Conservation (phyloP, 2,329 filamentous ascomycete genomes). For the Ambrosiella beaveri region DNA sequence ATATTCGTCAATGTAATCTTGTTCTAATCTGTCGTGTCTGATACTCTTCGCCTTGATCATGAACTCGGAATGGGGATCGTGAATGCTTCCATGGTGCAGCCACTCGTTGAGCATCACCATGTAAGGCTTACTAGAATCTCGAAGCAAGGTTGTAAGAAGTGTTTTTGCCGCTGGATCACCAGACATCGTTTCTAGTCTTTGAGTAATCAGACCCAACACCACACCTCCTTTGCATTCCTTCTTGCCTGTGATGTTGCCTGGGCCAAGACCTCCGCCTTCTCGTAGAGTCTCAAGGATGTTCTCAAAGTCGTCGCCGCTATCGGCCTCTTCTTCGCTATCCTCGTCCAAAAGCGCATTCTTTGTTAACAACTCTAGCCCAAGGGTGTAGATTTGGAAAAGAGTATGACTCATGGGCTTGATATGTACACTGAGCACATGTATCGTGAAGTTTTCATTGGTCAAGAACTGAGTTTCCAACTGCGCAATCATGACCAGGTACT, state of each 20-base stretch:
- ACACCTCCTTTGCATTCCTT: conserved; percentile 95
- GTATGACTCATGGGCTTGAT: conserved; percentile 81
- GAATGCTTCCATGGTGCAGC: conserved; percentile 90
- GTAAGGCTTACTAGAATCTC: conserved; percentile 83
- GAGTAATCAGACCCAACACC: conserved; percentile 75
- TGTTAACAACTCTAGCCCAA: conserved; percentile 75
- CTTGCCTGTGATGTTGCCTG: conserved; percentile 64
- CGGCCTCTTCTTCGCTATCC: conserved; percentile 52
- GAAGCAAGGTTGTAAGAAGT: conserved; percentile 62
- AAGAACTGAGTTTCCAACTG: conserved; percentile 88
- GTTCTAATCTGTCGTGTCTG: conserved; percentile 70
- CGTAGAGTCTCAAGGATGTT: conserved; percentile 81
- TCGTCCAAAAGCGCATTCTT: conserved; percentile 78
- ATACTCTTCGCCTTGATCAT: conserved; percentile 93
- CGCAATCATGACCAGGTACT: conserved; percentile 82
- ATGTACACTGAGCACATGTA: conserved; percentile 85
- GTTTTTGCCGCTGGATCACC: conserved; percentile 78
- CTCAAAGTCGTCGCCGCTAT: conserved; percentile 72
- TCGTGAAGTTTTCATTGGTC: conserved; percentile 72
- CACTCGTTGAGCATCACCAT: conserved; percentile 98
- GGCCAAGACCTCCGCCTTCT: conserved; percentile 67
- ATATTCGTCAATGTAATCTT: conserved; percentile 97
- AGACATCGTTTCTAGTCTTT: conserved; percentile 72
- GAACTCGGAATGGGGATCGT: conserved; percentile 86
- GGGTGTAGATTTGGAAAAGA: conserved; percentile 72